These are phyloP conservation scores for Fomitiporia mediterranea DNA, from an alignment of 1,284 basidiomycete species.

Conservation along the genomic window DNA sequence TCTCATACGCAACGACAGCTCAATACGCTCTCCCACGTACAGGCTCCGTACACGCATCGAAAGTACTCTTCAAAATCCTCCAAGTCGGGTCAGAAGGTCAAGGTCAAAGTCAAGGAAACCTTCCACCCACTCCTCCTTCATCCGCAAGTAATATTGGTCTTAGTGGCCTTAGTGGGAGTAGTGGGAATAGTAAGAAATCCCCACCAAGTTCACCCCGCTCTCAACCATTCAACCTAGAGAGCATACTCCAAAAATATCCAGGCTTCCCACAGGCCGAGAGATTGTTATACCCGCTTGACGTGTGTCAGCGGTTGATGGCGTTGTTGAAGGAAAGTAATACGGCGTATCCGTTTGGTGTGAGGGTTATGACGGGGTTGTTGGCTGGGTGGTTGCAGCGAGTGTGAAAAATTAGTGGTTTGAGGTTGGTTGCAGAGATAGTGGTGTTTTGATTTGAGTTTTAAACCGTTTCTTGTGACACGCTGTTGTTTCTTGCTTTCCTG, in stretches of 20 bases:
- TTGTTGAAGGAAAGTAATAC: conserved; percentile 68
- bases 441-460: background rate
- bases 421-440: background rate
- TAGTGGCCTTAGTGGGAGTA: too few relatives aligned
- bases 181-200: conserved; percentile 27
- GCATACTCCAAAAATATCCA: conserved; percentile 61
- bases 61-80: conserved; percentile 71
- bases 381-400: conserved; percentile 65
- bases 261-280: conserved; percentile 83
- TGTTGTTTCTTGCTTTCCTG: background rate
- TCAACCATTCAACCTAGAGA: conserved; percentile 27
- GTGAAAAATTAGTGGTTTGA: background rate
- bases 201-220: background rate
- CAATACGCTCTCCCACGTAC: conserved; percentile 56
- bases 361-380: conserved; percentile 71
- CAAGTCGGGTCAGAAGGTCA: conserved; percentile 41
- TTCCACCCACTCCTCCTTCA: background rate
- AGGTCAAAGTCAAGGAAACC: conserved; percentile 44
- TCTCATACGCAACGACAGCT: conserved; percentile 61
- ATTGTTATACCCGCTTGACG: conserved; percentile 67
- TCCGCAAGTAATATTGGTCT: background rate
- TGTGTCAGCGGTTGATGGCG: conserved; percentile 62
- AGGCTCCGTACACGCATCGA: conserved; percentile 61
- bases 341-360: conserved; percentile 68
- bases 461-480: background rate